phyloP scores from a whole-genome alignment of 169 alveolate genomes.

The Plasmodium vivax region DNA sequence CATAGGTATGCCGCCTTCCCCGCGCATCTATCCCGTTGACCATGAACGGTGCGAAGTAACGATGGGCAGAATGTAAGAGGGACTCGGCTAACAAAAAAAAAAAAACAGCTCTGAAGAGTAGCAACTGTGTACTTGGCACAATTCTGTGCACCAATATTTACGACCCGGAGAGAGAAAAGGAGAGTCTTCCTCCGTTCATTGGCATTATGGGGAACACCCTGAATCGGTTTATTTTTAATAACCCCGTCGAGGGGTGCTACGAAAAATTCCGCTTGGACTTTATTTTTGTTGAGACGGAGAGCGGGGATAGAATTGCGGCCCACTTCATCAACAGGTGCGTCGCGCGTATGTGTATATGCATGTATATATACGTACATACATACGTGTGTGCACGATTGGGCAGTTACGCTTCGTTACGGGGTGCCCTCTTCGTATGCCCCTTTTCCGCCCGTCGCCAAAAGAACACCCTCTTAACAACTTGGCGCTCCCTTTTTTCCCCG shows the following conservation, averaged over 20 bases:
- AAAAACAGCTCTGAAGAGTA: not conserved
- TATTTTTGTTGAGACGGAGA: conserved; percentile 53
- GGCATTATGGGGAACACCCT: conserved; percentile 50
- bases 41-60: not conserved
- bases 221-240: conserved; percentile 57
- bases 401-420: not conserved
- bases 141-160: not conserved
- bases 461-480: not conserved
- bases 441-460: not conserved
- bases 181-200: not conserved
- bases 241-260: conserved; percentile 43
- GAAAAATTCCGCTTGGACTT: conserved; percentile 68
- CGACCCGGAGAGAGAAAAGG: conserved; percentile 1
- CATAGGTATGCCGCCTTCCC: not conserved
- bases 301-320: conserved; percentile 62
- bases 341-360: not conserved
- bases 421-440: too few species aligned
- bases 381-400: not conserved
- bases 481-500: not conserved
- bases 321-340: conserved; percentile 67
- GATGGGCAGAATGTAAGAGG: not conserved
- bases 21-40: not conserved
- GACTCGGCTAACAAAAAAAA: not conserved
- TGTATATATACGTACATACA: not conserved
- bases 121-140: not conserved